These are phyloP conservation scores for Hypoxylon trugodes DNA, from an alignment of 495 filamentous ascomycete genomes.

Conservation along the genomic window DNA sequence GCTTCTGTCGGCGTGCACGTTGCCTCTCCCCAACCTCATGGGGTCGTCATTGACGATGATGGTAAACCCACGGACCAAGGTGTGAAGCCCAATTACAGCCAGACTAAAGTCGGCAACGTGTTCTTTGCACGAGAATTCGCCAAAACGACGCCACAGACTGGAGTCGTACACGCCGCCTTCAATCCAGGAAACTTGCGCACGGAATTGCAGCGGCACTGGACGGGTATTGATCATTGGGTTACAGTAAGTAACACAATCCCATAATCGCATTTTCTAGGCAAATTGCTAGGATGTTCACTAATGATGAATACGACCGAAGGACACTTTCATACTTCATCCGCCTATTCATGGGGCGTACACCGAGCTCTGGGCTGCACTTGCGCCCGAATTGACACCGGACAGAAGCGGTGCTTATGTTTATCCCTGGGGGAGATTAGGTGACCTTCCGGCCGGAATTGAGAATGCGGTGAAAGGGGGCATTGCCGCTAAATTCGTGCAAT, in stretches of 20 bases:
- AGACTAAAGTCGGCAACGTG: conserved; percentile 51
- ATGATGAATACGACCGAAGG: neutral
- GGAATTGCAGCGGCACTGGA: conserved; percentile 38
- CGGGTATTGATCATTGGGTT: conserved; percentile 11
- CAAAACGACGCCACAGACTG: conserved; percentile 19
- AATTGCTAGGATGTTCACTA: neutral
- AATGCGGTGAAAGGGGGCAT: conserved; percentile 42
- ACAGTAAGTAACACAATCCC: conserved; percentile 1
- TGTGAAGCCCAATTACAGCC: conserved; percentile 38
- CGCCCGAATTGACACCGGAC: conserved; percentile 44
- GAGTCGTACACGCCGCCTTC: conserved; percentile 36
- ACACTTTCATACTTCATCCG: conserved; percentile 13
- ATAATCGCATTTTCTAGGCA: neutral
- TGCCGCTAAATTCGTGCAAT: conserved; percentile 48
- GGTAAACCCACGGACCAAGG: conserved; percentile 27
- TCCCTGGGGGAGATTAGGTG: conserved; percentile 51
- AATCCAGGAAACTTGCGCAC: conserved; percentile 57
- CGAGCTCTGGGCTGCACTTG: conserved; percentile 51
- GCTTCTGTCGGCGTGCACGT: conserved; percentile 39
- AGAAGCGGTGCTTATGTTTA: conserved; percentile 49
- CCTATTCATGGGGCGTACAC: conserved; percentile 52
- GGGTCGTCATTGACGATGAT: conserved; percentile 46
- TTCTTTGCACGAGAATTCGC: conserved; percentile 46
- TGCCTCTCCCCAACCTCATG: conserved; percentile 33
- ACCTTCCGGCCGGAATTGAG: conserved; percentile 47